Conservation (phyloP, 805 yeast genomes). For the Peterozyma toletana region DNA sequence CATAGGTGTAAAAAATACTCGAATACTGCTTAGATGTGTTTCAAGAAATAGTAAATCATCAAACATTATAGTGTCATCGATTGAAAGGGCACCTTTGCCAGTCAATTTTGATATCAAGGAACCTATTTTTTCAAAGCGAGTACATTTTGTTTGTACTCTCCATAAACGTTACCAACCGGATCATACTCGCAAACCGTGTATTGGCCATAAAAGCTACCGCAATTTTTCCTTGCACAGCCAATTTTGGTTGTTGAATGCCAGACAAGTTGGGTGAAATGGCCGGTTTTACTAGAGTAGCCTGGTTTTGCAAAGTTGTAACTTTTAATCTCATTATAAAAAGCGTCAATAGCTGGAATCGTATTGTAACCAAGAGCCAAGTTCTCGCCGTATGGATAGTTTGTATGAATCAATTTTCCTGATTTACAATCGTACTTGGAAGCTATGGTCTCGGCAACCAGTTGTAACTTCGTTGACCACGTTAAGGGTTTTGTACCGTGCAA, state of each 20-base stretch:
- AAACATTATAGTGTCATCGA: too few species aligned
- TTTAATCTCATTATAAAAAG: slow-evolving; percentile 66
- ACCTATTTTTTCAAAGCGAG: not conserved
- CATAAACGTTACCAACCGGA: slow-evolving; percentile 70
- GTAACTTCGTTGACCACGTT: slow-evolving; percentile 49
- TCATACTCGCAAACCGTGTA: slow-evolving; percentile 72
- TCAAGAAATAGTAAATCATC: too few species aligned
- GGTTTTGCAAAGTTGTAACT: slow-evolving; percentile 46
- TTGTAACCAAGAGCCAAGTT: slow-evolving; percentile 66
- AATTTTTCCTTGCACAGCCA: slow-evolving; percentile 60
- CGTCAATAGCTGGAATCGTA: slow-evolving; percentile 47
- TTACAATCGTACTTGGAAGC: slow-evolving; percentile 51
- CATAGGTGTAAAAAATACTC: too few species aligned
- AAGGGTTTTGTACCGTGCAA: slow-evolving; percentile 43
- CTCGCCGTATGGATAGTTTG: slow-evolving; percentile 65
- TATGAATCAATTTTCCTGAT: slow-evolving; percentile 49
- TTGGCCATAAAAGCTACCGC: slow-evolving; percentile 39
- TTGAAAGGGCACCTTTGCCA: too few species aligned
- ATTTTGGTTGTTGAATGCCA: slow-evolving; percentile 56
- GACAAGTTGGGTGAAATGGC: slow-evolving; percentile 73
- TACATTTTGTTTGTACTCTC: slow-evolving; percentile 31
- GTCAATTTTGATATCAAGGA: too few species aligned
- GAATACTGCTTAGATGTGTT: too few species aligned
- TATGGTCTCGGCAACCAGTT: slow-evolving; percentile 47
- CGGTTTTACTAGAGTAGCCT: slow-evolving; percentile 44